Base-by-base conservation (phyloP, 1,284 basidiomycete genomes). In the Tilletia indica region DNA sequence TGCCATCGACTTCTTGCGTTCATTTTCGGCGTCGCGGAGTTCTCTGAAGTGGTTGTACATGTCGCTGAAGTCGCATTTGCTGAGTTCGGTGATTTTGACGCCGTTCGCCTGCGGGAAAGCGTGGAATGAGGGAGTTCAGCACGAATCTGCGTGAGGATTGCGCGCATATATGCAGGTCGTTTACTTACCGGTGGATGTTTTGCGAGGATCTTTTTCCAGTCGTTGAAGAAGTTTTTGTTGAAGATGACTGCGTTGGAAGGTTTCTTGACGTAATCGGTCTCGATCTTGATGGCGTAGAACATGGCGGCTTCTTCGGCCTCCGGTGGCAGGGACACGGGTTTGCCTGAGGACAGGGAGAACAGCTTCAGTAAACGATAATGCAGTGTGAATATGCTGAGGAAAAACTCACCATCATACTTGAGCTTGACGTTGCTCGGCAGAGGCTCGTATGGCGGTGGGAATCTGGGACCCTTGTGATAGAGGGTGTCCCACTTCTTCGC, bases 291-390 rank as follows among this genome's bases (percentile, higher is more conserved):
- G 38, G 88, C 97, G 81, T 96, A 99, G 86, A 99, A 99, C 48
- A 93, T 92, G 61, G 97, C 97, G 54, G 99, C 95, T 85, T 99
- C 97, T 85, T 99, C 97, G 1, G 95, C 88, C 77, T 92, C 92
- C 14, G 89, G 90, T 14, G 93, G 90, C 25, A 99, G 89, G 72
- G 91, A 87, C 56, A 98, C 89, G 4, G 88, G 85, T 83, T 91
- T 90, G 76, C 93, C 94, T 95, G 79, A 56, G 70, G 64, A 39
- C 3, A 14, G 31, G 36, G 5, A 38, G 16, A 39, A 47, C 68
- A 54, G 45, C 42, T 14, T 39, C 31, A 25, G 34, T 12, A 70
- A 8, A 69, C 19, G 31, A 16, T 8, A 31, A 31, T 4, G 0
- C 2, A 48, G 67, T 25, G 6, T 19, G 3, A 54, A 56, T 4